phyloP scores from a whole-genome alignment of 306 rosid species.

The Cicer chorassanicum region DNA sequence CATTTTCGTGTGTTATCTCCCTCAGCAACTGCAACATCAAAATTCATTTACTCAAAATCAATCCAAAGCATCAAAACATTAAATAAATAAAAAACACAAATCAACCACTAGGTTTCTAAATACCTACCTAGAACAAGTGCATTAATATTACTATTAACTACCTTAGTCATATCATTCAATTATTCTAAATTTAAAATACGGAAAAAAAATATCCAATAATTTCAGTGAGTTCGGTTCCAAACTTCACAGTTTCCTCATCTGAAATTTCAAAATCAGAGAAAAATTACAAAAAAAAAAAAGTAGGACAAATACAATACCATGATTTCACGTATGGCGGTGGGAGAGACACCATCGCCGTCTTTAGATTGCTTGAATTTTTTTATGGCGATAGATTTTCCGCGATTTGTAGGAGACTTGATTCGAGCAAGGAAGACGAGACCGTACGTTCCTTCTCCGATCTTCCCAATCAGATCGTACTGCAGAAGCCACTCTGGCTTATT shows the following conservation, averaged over 20 bases:
- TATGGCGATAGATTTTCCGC: constrained; percentile 93
- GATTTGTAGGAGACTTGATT: constrained; percentile 65
- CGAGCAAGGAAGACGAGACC: constrained; percentile 92
- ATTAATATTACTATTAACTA: background rate
- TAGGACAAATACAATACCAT: constrained; percentile 53
- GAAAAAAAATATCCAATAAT: background rate
- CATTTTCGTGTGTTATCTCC: constrained; percentile 91
- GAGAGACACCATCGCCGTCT: constrained; percentile 95
- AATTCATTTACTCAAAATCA: constrained; percentile 16
- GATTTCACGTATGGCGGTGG: constrained; percentile 98
- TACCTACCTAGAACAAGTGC: background rate
- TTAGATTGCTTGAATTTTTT: constrained; percentile 96
- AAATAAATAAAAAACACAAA: background rate
- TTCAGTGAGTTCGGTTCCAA: background rate
- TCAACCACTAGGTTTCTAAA: too few species aligned
- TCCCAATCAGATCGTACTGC: constrained; percentile 92
- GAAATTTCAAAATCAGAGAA: constrained; percentile 2
- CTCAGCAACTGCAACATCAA: constrained; percentile 75
- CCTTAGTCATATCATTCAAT: background rate
- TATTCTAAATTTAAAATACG: background rate
- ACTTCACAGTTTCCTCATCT: constrained; percentile 9
- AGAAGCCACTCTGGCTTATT: constrained; percentile 97
- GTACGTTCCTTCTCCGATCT: constrained; percentile 94
- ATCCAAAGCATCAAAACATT: constrained; percentile 22
- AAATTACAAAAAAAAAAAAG: background rate